Conservation (phyloP, 805 yeast genomes). For the Clavispora phyllophila region DNA sequence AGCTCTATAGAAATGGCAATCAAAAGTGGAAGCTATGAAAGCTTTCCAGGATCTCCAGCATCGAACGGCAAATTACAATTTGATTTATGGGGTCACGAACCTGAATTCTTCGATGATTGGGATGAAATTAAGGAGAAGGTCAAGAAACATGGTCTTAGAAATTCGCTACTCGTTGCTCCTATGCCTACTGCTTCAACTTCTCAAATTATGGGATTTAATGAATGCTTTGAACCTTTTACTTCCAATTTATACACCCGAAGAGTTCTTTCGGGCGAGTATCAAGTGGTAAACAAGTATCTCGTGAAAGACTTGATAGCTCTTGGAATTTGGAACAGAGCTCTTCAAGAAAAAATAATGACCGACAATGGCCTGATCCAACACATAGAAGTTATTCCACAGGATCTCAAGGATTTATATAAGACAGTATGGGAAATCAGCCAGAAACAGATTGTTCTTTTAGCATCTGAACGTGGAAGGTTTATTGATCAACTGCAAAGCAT, state of each 20-base stretch:
- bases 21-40: slow-evolving; percentile 61
- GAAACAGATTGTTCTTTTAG: slow-evolving; percentile 78
- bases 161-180: slow-evolving; percentile 85
- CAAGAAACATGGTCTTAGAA: slow-evolving; percentile 65
- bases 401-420: slow-evolving; percentile 72
- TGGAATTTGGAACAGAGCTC: slow-evolving; percentile 76
- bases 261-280: slow-evolving; percentile 90
- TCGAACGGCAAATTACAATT: slow-evolving; percentile 80
- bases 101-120: slow-evolving; percentile 82
- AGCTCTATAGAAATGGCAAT: slow-evolving; percentile 78
- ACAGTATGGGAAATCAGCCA: slow-evolving; percentile 98
- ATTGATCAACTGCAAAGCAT: slow-evolving; percentile 50
- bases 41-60: slow-evolving; percentile 84
- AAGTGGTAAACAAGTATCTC: slow-evolving; percentile 83
- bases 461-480: slow-evolving; percentile 70
- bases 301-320: slow-evolving; percentile 74
- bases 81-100: slow-evolving; percentile 81
- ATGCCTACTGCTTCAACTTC: slow-evolving; percentile 99
- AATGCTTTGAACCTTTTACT: slow-evolving; percentile 94
- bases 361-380: slow-evolving; percentile 83
- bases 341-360: slow-evolving; percentile 72
- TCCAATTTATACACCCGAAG: slow-evolving; percentile 89
- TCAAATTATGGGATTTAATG: slow-evolving; percentile 88
- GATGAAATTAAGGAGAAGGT: slow-evolving; percentile 57
- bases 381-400: slow-evolving; percentile 68